Percentiles rank a stretch among this genome's conserved stretches.
Conservation (phyloP, 164 flowering plant genomes). For the Piper betle region DNA sequence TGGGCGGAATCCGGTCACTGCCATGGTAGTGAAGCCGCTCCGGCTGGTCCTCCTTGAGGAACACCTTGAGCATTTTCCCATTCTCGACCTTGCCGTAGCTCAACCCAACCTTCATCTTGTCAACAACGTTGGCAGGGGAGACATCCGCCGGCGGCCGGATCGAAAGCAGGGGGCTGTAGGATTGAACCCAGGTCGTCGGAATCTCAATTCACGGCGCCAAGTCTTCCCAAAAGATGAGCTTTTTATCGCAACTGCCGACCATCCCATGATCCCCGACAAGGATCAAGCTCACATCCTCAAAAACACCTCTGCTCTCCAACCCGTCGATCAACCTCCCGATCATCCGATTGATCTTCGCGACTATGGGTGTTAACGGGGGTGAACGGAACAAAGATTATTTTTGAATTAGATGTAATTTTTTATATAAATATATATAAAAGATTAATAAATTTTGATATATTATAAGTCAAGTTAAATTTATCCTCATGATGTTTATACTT, state of each 20-base stretch:
- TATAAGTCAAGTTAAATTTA: no score
- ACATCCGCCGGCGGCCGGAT: constrained; percentile 56
- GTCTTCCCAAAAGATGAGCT: constrained; percentile 65
- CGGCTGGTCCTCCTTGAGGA: constrained; percentile 78
- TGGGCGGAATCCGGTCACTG: constrained; percentile 73
- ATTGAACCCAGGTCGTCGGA: constrained; percentile 54
- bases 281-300: constrained; percentile 79
- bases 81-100: constrained; percentile 54
- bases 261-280: constrained; percentile 99
- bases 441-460: no score
- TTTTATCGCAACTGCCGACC: constrained; percentile 93
- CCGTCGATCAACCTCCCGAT: constrained; percentile 79
- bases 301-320: constrained; percentile 64
- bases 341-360: constrained; percentile 59
- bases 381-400: constrained; percentile 85
- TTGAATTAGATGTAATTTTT: no score
- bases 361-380: constrained; percentile 72
- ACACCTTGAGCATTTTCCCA: constrained; percentile 58
- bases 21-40: constrained; percentile 61
- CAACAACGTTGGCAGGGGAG: constrained; percentile 40
- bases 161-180: constrained; percentile 61
- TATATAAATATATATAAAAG: no score
- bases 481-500: no score
- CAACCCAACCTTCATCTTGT: constrained; percentile 71
- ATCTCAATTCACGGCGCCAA: constrained; percentile 65